Conservation (phyloP, 176 grass and related monocot species). For the Phoenix dactylifera region DNA sequence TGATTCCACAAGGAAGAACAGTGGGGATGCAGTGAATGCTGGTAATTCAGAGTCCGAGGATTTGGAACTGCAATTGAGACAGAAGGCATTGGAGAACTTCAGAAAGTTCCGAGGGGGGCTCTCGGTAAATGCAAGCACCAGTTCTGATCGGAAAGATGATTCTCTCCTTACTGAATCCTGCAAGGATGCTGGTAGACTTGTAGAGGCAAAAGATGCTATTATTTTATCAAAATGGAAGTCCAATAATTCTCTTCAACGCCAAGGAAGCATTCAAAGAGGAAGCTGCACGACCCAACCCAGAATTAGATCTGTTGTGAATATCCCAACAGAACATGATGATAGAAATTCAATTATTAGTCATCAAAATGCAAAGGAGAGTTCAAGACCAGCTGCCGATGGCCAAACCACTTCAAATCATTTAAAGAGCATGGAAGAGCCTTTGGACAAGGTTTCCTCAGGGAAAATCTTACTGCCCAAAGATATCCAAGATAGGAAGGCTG, state of each 20-base stretch:
- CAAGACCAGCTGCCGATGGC: conserved; percentile 7
- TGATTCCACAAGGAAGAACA: conserved; percentile 10
- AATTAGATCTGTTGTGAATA: conserved; percentile 65
- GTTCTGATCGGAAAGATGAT: conserved; percentile 20
- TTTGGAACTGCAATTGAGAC: conserved; percentile 68
- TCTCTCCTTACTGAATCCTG: not conserved
- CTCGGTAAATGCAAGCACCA: conserved; percentile 21
- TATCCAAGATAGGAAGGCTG: not conserved
- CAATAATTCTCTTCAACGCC: conserved; percentile 10
- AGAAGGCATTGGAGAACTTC: conserved; percentile 89
- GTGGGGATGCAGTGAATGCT: conserved; percentile 12
- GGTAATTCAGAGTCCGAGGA: conserved; percentile 33
- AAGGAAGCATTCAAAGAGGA: conserved; percentile 23
- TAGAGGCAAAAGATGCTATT: not conserved
- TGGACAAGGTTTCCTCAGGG: not conserved
- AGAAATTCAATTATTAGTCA: conserved; percentile 10
- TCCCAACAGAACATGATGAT: conserved; percentile 37
- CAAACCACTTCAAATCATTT: not conserved
- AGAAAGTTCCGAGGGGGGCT: conserved; percentile 41
- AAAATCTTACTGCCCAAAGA: not conserved
- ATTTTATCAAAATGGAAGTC: not conserved
- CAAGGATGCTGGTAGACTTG: not conserved
- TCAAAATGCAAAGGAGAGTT: conserved; percentile 13
- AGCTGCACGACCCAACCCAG: conserved; percentile 21
- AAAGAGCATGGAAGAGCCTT: not conserved